Evolutionary conservation across 495 filamentous ascomycete genomes (phyloP), one percentile per base, ranked within the genome.

Genomic region (Rusavskia elegans): DNA sequence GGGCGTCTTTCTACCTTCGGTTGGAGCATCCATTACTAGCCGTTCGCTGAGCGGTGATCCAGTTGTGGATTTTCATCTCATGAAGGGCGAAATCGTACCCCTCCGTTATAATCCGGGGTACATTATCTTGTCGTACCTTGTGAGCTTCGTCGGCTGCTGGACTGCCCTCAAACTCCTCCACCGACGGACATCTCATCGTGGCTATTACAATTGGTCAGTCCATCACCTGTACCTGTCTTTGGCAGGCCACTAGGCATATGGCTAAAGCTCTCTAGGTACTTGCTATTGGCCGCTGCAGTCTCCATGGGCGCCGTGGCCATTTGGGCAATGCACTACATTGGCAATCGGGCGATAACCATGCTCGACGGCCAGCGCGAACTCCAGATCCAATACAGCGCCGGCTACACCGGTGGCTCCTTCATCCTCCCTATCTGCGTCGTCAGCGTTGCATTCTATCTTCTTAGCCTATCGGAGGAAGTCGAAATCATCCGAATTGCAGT

Each of bases 301-400:
- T 74, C 81, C 7, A 87, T 94, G 82, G 88, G 87, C 1, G 84
- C 83, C 0, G 76, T 92, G 32, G 78, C 83, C n/a, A 88, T 90
- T 53, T 85, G 81, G 81, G 81, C 75, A 55, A 85, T 85, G 82
- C 89, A 93, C 61, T 94, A 81, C 58, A 82, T 94, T 55, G 87
- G 85, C 27, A 92, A 93, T 56, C 75, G 83, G 19, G 87, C 89
- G 5, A 84, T 88, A 36, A 66, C 78, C 16, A 74, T 95, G 20
- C 79, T 71, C 29, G 49, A 80, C 49, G 83, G 82, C 39, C 66
- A 76, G 50, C 50, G 67, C 19, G 61, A 74, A 5, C 67, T 86
- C 8, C 87, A 89, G 54, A 81, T 90, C 51, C 63, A 76, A 10
- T 95, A 93, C 70, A 85, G 75, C 45, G 66, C 77, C 23, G 73